Base-by-base conservation (phyloP, 345 rosid genomes). In the Dipteronia sinensis region DNA sequence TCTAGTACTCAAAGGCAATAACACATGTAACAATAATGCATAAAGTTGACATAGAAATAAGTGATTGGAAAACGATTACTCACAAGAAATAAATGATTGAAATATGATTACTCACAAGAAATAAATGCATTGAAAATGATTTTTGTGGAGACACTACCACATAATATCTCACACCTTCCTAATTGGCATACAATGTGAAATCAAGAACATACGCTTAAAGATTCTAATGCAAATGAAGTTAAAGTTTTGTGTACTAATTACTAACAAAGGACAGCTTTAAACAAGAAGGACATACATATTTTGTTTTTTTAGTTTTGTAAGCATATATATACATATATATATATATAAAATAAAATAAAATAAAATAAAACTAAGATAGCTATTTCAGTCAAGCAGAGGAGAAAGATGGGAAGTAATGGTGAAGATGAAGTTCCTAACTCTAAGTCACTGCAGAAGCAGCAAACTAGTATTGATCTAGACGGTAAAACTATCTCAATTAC, bases 321-420 rank as follows among this genome's bases (percentile, higher is more conserved):
- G 46, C 66, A 20, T 61, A 71, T 17, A 20, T 59, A 10, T 46
- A 31, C 1, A 8, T 8, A 13, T 23, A 25, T 56, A 55, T 55
- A 55, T 55, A 17, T 19, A 3, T n/a, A n/a, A n/a, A n/a, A n/a
- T n/a, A n/a, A n/a, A n/a, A n/a, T n/a, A n/a, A n/a, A n/a, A n/a
- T n/a, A n/a, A n/a, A n/a, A n/a, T 27, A 27, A 3, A 1, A 38
- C 42, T 38, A 6, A 38, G 42, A 25, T 17, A 42, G 7, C 27
- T 4, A 64, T 47, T 19, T 27, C n/a, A 19, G 69, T 19, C 47
- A 17, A 27, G 70, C 53, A 47, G 19, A 74, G 47, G 23, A 72
- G 75, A 47, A 68, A 47, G 44, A 74, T 74, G 77, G 69, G 19
- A 27, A 63, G 46, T n/a, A 27, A 17, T 64, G 69, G 7, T 27